Evolutionary conservation across 176 grass and related monocot genomes (phyloP).

Genomic region (Bothriochloa decipiens): DNA sequence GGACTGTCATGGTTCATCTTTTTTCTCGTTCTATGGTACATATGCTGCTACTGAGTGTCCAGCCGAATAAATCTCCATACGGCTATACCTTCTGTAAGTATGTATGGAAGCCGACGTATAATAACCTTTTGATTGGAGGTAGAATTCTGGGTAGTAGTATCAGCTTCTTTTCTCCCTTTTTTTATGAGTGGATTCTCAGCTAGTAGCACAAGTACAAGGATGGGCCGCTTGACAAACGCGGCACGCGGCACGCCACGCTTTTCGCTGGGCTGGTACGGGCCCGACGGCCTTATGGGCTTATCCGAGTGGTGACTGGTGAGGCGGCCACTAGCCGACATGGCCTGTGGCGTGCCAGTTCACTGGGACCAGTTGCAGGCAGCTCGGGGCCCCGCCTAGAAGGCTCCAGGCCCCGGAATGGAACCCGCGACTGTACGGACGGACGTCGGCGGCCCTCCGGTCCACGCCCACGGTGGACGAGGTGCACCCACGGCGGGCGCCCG

Average conservation of each 20-base stretch:
- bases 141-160: too few relatives aligned
- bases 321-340: background rate
- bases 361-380: background rate
- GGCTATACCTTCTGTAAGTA: background rate
- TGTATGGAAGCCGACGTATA: background rate
- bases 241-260: background rate
- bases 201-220: background rate
- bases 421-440: background rate
- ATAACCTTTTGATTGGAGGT: too few relatives aligned
- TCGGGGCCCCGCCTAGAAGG: background rate
- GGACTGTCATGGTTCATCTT: background rate
- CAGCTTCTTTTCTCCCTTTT: too few relatives aligned
- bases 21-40: background rate
- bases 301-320: background rate
- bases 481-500: background rate
- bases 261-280: background rate
- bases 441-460: background rate
- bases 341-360: background rate
- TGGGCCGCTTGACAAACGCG: background rate
- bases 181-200: too few relatives aligned
- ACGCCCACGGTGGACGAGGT: constrained; percentile 29
- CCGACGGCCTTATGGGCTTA: background rate
- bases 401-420: background rate
- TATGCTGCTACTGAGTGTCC: background rate
- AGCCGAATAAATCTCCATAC: background rate